Evolutionary conservation across 805 yeast genomes (phyloP).

Genomic region (Lachancea waltii): DNA sequence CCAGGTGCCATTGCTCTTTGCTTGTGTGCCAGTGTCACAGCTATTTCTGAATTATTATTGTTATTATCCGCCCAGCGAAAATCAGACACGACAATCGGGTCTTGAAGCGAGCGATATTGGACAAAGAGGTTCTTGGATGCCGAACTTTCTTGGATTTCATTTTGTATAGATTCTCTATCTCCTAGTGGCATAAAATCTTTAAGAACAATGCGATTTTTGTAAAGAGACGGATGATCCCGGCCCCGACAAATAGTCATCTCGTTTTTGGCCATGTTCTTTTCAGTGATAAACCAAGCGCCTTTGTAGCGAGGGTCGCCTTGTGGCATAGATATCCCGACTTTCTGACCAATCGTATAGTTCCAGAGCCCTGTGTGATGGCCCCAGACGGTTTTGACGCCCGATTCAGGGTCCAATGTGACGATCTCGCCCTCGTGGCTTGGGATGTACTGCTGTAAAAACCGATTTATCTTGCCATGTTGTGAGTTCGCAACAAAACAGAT

Average conservation of each 20-base stretch:
- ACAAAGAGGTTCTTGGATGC: slow-evolving; percentile 33
- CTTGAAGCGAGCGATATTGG: slow-evolving; percentile 72
- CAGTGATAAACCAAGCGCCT: slow-evolving; percentile 86
- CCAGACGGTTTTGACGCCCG: slow-evolving; percentile 66
- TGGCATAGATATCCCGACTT: slow-evolving; percentile 67
- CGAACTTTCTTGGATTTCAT: slow-evolving; percentile 5
- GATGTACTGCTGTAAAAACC: slow-evolving; percentile 70
- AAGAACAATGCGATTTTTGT: slow-evolving; percentile 38
- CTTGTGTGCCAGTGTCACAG: slow-evolving; percentile 37
- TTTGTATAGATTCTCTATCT: background rate
- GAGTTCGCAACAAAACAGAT: slow-evolving; percentile 75
- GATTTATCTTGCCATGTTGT: slow-evolving; percentile 56
- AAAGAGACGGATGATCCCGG: slow-evolving; percentile 50
- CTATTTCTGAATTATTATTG: slow-evolving; percentile 11
- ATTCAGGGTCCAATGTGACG: slow-evolving; percentile 35
- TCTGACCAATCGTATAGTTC: slow-evolving; percentile 94
- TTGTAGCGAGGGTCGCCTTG: slow-evolving; percentile 71
- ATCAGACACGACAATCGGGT: slow-evolving; percentile 38
- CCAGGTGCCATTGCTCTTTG: slow-evolving; percentile 85
- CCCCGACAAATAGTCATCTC: slow-evolving; percentile 78
- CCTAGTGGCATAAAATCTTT: slow-evolving; percentile 30
- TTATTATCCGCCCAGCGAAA: slow-evolving; percentile 12
- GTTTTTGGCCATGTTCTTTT: slow-evolving; percentile 55
- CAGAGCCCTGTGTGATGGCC: slow-evolving; percentile 84
- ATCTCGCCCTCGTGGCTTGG: slow-evolving; percentile 71